Conservation (phyloP, 163 green algal genomes). For the Chloromonas sp. region DNA sequence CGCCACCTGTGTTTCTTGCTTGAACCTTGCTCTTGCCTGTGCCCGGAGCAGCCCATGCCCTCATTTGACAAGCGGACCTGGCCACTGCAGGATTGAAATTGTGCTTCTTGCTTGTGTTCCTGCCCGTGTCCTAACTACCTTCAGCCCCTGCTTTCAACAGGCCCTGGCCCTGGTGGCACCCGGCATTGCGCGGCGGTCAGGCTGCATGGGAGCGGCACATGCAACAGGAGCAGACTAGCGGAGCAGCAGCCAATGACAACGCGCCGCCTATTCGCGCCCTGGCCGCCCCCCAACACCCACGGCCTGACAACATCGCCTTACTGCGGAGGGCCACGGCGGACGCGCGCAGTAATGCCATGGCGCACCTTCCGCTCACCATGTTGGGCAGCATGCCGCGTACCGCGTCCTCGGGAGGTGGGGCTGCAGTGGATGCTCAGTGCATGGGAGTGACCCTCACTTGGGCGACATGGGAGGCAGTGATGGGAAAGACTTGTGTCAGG, state of each 20-base stretch:
- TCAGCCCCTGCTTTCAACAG: not conserved
- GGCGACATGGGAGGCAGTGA: too few relatives aligned
- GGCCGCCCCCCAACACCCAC: not conserved
- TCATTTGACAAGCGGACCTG: too few relatives aligned
- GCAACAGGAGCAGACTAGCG: not conserved
- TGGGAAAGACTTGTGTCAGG: too few relatives aligned
- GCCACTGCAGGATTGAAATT: too few relatives aligned
- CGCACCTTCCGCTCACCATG: not conserved
- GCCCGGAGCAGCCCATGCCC: too few relatives aligned
- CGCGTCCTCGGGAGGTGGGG: not conserved
- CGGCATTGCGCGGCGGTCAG: not conserved
- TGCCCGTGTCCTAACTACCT: too few relatives aligned
- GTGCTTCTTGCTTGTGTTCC: too few relatives aligned
- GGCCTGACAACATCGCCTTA: not conserved
- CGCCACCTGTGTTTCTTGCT: too few relatives aligned
- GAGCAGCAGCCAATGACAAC: not conserved
- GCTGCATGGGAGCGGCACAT: not conserved
- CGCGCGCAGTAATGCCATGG: not conserved
- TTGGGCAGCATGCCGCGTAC: not conserved
- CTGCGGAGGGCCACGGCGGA: not conserved
- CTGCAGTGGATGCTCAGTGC: not conserved
- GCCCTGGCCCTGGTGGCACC: not conserved
- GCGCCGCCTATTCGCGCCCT: not conserved
- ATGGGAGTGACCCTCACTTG: too few relatives aligned
- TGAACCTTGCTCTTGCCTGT: too few relatives aligned